Evolutionary conservation across 2,329 filamentous ascomycete species (phyloP).

Genomic region (Penicillium griseofulvum): DNA sequence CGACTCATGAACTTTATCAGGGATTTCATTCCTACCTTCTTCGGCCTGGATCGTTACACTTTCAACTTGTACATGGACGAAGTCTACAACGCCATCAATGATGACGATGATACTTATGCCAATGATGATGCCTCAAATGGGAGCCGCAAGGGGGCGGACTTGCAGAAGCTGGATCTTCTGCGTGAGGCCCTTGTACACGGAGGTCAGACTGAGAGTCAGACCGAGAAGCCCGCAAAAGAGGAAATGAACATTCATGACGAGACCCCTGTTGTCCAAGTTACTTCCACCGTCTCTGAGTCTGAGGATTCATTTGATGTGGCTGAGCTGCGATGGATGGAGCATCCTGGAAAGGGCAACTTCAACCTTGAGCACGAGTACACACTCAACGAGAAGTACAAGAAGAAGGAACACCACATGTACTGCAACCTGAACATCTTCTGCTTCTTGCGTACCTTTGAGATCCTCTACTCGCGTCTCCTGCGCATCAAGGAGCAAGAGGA

Average conservation of each 20-base stretch:
- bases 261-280: slow-evolving; percentile 67
- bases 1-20: slow-evolving; percentile 74
- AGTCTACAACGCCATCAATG: slow-evolving; percentile 67
- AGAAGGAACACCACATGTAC: slow-evolving; percentile 84
- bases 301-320: slow-evolving; percentile 54
- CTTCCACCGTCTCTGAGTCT: slow-evolving; percentile 46
- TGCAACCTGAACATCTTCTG: slow-evolving; percentile 88
- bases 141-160: slow-evolving; percentile 60
- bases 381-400: slow-evolving; percentile 74
- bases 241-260: slow-evolving; percentile 80
- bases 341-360: slow-evolving; percentile 57
- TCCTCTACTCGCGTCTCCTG: slow-evolving; percentile 79
- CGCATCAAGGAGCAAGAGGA: slow-evolving; percentile 78
- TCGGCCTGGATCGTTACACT: slow-evolving; percentile 68
- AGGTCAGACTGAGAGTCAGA: slow-evolving; percentile 55
- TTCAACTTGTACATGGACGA: slow-evolving; percentile 66
- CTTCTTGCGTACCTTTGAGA: slow-evolving; percentile 91
- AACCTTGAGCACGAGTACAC: slow-evolving; percentile 65
- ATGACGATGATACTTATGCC: slow-evolving; percentile 75
- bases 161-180: slow-evolving; percentile 73
- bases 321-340: slow-evolving; percentile 58
- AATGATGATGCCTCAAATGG: slow-evolving; percentile 72
- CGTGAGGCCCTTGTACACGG: slow-evolving; percentile 81
- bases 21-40: slow-evolving; percentile 72
- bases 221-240: slow-evolving; percentile 72